These are phyloP conservation scores for Psilocybe subaeruginosa DNA, from an alignment of 768 basidiomycete species.

Conservation along the genomic window DNA sequence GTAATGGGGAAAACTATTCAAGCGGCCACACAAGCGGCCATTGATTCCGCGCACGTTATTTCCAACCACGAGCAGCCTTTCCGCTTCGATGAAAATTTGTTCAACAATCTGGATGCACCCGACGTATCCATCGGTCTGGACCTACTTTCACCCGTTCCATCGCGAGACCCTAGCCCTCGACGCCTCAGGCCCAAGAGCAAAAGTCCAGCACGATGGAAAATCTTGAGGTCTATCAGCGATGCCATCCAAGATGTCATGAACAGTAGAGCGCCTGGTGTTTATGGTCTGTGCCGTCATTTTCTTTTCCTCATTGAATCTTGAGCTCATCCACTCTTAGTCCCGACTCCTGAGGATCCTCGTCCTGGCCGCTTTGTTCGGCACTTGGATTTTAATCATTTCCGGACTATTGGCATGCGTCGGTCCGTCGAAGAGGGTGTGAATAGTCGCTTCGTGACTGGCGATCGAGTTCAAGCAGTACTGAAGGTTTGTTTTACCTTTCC, in stretches of 20 bases:
- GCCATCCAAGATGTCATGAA: constrained; percentile 76
- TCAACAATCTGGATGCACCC: constrained; percentile 61
- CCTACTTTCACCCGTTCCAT: constrained; percentile 76
- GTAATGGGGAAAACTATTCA: constrained; percentile 71
- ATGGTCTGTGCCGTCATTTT: constrained; percentile 50
- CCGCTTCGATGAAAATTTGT: constrained; percentile 61
- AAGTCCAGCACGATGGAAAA: constrained; percentile 83
- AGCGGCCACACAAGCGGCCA: constrained; percentile 65
- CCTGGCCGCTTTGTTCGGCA: constrained; percentile 84
- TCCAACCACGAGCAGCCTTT: constrained; percentile 45
- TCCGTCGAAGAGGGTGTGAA: constrained; percentile 88
- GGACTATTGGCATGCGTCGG: constrained; percentile 94
- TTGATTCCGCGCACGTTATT: constrained; percentile 45
- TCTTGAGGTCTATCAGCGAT: constrained; percentile 77
- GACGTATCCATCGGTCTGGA: constrained; percentile 76
- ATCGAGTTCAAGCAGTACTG: constrained; percentile 76
- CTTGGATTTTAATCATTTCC: constrained; percentile 95
- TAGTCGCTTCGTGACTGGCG: constrained; percentile 92
- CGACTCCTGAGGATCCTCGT: constrained; percentile 67
- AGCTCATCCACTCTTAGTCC: constrained; percentile 46
- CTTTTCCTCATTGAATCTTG: not conserved
- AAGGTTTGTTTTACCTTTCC: constrained; percentile 52
- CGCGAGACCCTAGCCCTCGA: constrained; percentile 82
- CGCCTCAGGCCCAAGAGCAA: constrained; percentile 77
- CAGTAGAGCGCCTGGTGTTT: constrained; percentile 65